These are phyloP conservation scores for Colletotrichum sp. DNA, from an alignment of 2,329 filamentous ascomycete genomes.

Conservation along the genomic window DNA sequence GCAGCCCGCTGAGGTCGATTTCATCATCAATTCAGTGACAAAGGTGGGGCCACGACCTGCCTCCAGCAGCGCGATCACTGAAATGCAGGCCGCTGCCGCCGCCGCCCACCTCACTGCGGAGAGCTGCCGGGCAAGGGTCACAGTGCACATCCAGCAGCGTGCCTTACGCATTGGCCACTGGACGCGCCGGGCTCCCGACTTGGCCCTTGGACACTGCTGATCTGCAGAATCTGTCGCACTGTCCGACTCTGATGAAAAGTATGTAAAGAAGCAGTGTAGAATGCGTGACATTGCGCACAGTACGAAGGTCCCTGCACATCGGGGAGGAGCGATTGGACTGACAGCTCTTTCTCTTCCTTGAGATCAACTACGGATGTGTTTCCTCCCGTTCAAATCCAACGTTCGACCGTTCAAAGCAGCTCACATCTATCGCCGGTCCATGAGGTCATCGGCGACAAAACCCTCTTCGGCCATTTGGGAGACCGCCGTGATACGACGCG, in stretches of 20 bases:
- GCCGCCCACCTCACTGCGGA: background rate
- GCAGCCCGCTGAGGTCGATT: background rate
- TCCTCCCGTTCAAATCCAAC: background rate
- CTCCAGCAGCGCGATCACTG: background rate
- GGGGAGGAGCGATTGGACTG: background rate
- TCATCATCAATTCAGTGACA: constrained; percentile 13
- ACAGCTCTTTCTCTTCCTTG: background rate
- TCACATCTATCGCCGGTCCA: background rate
- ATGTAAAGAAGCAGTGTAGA: background rate
- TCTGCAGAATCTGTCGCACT: background rate
- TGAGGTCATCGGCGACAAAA: background rate
- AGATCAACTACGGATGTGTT: background rate
- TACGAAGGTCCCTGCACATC: background rate
- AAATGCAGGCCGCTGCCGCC: background rate
- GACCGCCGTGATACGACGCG: background rate
- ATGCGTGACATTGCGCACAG: background rate
- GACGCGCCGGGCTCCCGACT: background rate
- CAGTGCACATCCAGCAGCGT: background rate
- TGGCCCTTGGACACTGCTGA: background rate
- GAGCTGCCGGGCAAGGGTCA: background rate
- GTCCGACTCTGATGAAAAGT: background rate
- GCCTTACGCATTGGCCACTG: background rate
- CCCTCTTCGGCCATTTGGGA: background rate
- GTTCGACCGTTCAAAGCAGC: background rate
- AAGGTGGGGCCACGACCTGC: background rate